Evolutionary conservation across 75 land plant species (phyloP).

Genomic region (Pseudotsuga menziesii): DNA sequence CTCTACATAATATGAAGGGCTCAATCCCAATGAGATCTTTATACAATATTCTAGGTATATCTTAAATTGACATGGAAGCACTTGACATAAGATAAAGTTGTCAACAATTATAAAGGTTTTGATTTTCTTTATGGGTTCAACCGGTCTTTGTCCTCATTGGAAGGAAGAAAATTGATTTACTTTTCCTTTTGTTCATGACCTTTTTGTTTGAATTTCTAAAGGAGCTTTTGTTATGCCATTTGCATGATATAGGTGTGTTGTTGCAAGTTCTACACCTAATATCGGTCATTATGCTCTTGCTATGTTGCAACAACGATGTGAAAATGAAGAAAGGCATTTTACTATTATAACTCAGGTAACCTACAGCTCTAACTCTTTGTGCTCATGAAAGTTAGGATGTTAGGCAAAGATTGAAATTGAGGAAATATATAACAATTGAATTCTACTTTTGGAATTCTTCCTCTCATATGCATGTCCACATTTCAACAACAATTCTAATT

Average conservation of each 20-base stretch:
- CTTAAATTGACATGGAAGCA: not conserved
- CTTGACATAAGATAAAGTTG: not conserved
- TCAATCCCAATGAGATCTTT: not conserved
- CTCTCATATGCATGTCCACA: not conserved
- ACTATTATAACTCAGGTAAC: conserved; percentile 41
- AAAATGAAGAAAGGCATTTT: conserved; percentile 29
- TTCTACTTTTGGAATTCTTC: not conserved
- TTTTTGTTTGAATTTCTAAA: not conserved
- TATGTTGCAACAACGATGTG: conserved; percentile 30
- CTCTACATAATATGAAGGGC: not conserved
- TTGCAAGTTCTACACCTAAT: conserved; percentile 24
- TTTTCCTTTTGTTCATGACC: not conserved
- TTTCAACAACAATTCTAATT: not conserved
- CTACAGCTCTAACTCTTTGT: too few species aligned
- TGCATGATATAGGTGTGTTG: conserved; percentile 12
- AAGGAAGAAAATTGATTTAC: not conserved
- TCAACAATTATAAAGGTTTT: not conserved
- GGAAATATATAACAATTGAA: not conserved
- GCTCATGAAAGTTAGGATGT: too few species aligned
- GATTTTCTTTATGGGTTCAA: not conserved
- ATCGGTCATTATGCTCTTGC: conserved; percentile 40
- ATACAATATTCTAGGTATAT: not conserved
- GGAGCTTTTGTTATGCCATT: conserved; percentile 5
- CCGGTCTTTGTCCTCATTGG: not conserved
- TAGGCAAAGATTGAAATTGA: too few species aligned